phyloP scores from a whole-genome alignment of 176 grass and related monocot species.

The Oryza coarctata region DNA sequence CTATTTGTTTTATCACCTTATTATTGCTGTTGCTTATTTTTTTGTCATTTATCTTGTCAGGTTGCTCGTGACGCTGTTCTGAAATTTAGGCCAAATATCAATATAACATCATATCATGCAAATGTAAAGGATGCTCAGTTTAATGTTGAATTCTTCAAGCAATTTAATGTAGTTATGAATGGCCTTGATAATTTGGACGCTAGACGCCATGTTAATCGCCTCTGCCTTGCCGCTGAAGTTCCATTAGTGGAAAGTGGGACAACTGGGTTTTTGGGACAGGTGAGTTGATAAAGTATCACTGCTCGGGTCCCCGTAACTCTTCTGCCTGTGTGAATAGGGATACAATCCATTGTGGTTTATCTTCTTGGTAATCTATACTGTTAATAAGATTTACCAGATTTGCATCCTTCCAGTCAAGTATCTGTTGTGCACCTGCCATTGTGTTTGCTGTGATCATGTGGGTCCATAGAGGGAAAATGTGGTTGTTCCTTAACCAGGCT shows the following conservation, averaged over 20 bases:
- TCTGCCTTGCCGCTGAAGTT: conserved; percentile 96
- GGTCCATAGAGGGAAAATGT: not conserved
- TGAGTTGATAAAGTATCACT: conserved; percentile 20
- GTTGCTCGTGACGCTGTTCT: conserved; percentile 86
- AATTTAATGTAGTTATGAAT: conserved; percentile 97
- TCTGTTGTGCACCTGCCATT: not conserved
- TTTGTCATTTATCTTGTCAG: conserved; percentile 37
- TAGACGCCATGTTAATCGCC: conserved; percentile 94
- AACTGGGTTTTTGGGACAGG: conserved; percentile 97
- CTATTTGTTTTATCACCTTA: not conserved
- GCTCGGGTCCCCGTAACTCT: not conserved
- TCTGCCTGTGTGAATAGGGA: not conserved
- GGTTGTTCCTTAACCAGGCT: not conserved
- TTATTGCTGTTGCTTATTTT: not conserved
- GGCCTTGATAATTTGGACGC: conserved; percentile 99
- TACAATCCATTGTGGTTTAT: conserved; percentile 3
- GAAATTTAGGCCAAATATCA: conserved; percentile 85
- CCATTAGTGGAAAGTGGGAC: conserved; percentile 98
- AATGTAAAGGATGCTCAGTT: conserved; percentile 93
- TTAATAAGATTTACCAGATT: conserved; percentile 8
- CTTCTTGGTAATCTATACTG: not conserved
- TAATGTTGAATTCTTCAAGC: conserved; percentile 88
- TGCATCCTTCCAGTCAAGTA: not conserved
- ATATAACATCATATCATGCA: conserved; percentile 80
- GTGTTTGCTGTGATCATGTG: not conserved